Conservation (phyloP, 495 filamentous ascomycete species). For the Zalerion maritima region DNA sequence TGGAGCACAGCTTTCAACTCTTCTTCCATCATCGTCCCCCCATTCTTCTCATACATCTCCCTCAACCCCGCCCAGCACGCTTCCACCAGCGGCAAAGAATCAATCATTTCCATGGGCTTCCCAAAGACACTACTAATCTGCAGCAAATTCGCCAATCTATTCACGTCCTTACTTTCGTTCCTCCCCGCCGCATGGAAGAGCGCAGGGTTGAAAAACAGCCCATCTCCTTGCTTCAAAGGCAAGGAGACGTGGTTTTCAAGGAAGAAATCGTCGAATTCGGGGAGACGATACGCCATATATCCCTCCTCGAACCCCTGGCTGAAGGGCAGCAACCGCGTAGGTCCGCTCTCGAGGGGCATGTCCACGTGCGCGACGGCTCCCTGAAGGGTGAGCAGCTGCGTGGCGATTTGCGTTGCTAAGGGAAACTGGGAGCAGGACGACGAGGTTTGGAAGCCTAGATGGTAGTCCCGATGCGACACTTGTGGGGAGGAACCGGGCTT, state of each 20-base stretch:
- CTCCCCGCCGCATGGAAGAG: constrained; percentile 42
- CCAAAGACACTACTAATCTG: constrained; percentile 42
- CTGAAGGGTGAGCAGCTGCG: constrained; percentile 38
- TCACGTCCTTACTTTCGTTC: constrained; percentile 30
- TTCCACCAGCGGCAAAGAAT: constrained; percentile 28
- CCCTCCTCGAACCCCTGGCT: constrained; percentile 36
- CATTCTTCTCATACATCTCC: constrained; percentile 17
- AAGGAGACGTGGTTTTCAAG: constrained; percentile 28
- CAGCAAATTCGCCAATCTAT: constrained; percentile 36
- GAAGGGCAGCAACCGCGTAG: constrained; percentile 39
- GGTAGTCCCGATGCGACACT: constrained; percentile 40
- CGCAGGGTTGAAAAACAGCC: constrained; percentile 42
- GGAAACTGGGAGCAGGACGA: constrained; percentile 24
- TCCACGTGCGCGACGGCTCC: constrained; percentile 41
- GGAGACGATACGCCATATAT: constrained; percentile 34
- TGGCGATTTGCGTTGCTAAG: constrained; percentile 25
- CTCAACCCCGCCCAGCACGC: constrained; percentile 24
- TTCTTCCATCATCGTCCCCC: constrained; percentile 16
- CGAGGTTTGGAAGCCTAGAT: constrained; percentile 37
- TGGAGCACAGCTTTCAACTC: constrained; percentile 19
- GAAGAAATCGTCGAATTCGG: constrained; percentile 34
- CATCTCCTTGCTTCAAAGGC: constrained; percentile 34
- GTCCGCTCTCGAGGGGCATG: constrained; percentile 38
- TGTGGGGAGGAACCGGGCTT: constrained; percentile 37
- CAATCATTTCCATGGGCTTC: constrained; percentile 42